Conservation (phyloP, 495 filamentous ascomycete species). For the Talaromyces trachyspermus region DNA sequence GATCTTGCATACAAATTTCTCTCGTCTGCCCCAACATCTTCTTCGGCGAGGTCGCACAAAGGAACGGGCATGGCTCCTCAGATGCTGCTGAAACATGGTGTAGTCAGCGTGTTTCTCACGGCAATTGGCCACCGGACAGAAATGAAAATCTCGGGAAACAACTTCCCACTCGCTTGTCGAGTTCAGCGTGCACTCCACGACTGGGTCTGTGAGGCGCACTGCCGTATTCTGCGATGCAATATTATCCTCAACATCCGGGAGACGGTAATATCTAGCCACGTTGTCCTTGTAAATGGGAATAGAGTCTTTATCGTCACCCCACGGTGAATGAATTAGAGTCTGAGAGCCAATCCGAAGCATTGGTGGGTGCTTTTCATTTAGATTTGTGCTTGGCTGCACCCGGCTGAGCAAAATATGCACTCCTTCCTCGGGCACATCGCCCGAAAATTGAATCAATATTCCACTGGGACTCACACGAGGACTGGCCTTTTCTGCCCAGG, state of each 20-base stretch:
- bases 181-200: background rate
- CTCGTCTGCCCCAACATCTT: background rate
- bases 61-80: background rate
- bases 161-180: background rate
- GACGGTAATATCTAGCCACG: background rate
- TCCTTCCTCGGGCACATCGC: background rate
- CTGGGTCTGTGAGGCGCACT: background rate
- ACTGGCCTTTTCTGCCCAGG: background rate
- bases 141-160: background rate
- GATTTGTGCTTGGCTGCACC: background rate
- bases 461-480: background rate
- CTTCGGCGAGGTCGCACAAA: constrained; percentile 1
- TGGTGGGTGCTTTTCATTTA: background rate
- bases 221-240: constrained; percentile 1
- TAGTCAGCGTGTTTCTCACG: constrained; percentile 1
- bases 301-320: background rate
- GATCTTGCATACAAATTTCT: no score
- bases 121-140: constrained; percentile 1
- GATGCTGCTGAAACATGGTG: background rate
- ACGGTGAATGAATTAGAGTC: background rate
- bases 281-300: no score
- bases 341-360: constrained; percentile 1
- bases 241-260: background rate
- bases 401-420: constrained; percentile 1
- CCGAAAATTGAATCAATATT: constrained; percentile 3